phyloP scores from a whole-genome alignment of 2,329 filamentous ascomycete genomes.

The Pseudopyrenochaeta lycopersici region DNA sequence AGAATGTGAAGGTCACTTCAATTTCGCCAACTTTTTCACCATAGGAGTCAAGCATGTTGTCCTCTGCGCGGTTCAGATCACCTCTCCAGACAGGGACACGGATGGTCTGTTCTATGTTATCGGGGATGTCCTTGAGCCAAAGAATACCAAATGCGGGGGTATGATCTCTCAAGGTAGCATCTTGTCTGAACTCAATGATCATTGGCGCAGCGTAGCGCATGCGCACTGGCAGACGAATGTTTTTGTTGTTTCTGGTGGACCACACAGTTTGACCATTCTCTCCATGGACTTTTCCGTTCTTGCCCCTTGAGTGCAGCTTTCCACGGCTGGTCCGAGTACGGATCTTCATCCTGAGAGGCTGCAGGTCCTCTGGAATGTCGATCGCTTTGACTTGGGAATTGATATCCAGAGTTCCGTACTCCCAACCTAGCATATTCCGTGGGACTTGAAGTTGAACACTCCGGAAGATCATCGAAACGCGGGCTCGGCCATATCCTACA shows the following conservation, averaged over 20 bases:
- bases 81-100: constrained; percentile 73
- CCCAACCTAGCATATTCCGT: constrained; percentile 70
- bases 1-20: constrained; percentile 67
- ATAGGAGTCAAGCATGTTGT: constrained; percentile 57
- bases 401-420: constrained; percentile 75
- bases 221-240: constrained; percentile 65
- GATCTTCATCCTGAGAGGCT: constrained; percentile 66
- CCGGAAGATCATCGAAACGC: constrained; percentile 77
- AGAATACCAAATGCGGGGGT: constrained; percentile 70
- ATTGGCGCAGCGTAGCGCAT: constrained; percentile 68
- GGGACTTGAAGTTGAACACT: constrained; percentile 72
- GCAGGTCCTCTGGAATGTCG: constrained; percentile 60
- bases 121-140: constrained; percentile 74
- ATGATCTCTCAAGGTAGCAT: constrained; percentile 61
- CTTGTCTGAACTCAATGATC: constrained; percentile 68
- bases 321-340: constrained; percentile 65
- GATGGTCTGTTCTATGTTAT: constrained; percentile 70
- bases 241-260: constrained; percentile 58
- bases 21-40: constrained; percentile 68
- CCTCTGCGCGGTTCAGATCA: constrained; percentile 64
- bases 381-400: constrained; percentile 61
- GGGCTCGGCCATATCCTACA: constrained; percentile 73
- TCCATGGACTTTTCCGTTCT: constrained; percentile 35
- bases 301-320: constrained; percentile 63
- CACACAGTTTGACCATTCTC: constrained; percentile 58